Base-by-base conservation (phyloP, 2,329 filamentous ascomycete species). In the Monilinia vaccinii-corymbosi region DNA sequence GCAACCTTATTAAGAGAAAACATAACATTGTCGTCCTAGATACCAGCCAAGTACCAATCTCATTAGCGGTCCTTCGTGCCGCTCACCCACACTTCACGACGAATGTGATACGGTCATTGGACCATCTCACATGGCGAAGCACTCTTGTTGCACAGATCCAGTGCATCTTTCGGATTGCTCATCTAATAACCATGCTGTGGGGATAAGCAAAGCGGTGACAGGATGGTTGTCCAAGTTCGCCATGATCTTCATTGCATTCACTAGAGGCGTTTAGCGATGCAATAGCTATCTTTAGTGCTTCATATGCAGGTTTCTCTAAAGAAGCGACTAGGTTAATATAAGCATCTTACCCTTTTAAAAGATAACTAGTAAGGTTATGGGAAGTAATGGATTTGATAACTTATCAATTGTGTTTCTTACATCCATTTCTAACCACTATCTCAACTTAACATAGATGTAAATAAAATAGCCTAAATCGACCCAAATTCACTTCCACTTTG, bases 71-170 rank as follows among this genome's bases (percentile, higher is more conserved):
- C 40, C 31, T 36, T 42, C n/a, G 25, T 21, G 31, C 18, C 52
- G 28, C 16, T 25, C 42, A 56, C 25, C 49, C 50, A 53, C 50
- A 32, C 38, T 53, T 44, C 50, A 53, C 18, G 14, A 47, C 46
- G 38, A 47, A 56, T 45, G 28, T 47, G 14, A 56, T 34, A 47
- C 42, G 16, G 34, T 28, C 31, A 56, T 56, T 56, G 52, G 52
- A 34, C 8, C n/a, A 28, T 45, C 52, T 56, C 52, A 56, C 28
- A 46, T 56, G 40, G 52, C 52, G 21, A 47, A 46, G 52, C 40
- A 47, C 21, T 16, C 16, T 6, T 56, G 52, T 56, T 36, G 40
- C 52, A 56, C 40, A 47, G 34, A 56, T 25, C 21, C 40, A 21
- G 34, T 46, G 16, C 18, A 21, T 10, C 36, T 14, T 36, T 47